Percentiles rank a stretch among this genome's conserved stretches.
Conservation (phyloP, 2,329 filamentous ascomycete species). For the Massarina eburnea region DNA sequence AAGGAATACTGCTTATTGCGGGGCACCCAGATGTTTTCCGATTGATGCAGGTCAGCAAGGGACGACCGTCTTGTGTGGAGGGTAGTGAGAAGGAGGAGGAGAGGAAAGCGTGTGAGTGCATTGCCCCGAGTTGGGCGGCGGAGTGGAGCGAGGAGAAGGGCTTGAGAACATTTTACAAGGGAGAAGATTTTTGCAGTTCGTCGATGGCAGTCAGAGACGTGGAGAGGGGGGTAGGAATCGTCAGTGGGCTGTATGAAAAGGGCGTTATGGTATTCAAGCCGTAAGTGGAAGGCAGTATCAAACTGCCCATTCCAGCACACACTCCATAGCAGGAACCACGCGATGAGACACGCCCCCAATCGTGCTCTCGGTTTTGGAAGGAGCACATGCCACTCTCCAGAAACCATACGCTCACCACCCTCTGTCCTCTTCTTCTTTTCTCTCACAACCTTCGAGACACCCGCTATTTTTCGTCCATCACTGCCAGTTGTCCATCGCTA, state of each 20-base stretch:
- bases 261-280: constrained; percentile 43
- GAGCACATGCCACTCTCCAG: neutral
- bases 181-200: constrained; percentile 36
- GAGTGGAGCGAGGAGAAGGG: constrained; percentile 44
- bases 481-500: neutral
- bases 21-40: constrained; percentile 44
- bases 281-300: neutral
- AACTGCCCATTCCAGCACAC: no score
- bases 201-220: constrained; percentile 44
- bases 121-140: constrained; percentile 39
- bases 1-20: constrained; percentile 44
- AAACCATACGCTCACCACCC: neutral
- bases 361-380: no score
- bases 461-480: neutral
- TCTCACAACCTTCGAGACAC: neutral
- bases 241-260: constrained; percentile 45
- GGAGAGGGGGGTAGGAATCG: constrained; percentile 36
- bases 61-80: constrained; percentile 17
- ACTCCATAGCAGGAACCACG: no score
- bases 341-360: no score
- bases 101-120: constrained; percentile 27
- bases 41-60: constrained; percentile 25
- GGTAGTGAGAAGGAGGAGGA: constrained; percentile 16
- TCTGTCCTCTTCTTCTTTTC: neutral
- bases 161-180: constrained; percentile 40